Evolutionary conservation across 495 filamentous ascomycete species (phyloP).

Genomic region (Penicillium salamii): DNA sequence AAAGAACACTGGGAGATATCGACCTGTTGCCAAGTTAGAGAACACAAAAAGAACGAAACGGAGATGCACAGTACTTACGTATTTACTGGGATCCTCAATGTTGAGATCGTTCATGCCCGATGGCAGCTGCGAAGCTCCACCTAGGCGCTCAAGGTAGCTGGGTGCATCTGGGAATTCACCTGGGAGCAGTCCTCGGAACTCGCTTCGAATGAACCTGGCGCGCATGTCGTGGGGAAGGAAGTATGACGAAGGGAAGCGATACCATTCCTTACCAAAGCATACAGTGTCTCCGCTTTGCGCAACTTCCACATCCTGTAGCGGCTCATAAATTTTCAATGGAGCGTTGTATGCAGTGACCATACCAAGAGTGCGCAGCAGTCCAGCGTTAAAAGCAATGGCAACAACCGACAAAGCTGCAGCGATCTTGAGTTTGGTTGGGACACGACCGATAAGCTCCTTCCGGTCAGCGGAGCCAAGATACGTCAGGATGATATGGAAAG

Average conservation of each 20-base stretch:
- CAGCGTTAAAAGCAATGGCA: slow-evolving; percentile 56
- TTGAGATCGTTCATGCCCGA: slow-evolving; percentile 92
- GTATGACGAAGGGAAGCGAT: slow-evolving; percentile 93
- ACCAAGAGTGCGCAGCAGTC: slow-evolving; percentile 73
- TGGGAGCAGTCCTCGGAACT: slow-evolving; percentile 85
- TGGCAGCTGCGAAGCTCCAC: slow-evolving; percentile 77
- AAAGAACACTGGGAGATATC: slow-evolving; percentile 74
- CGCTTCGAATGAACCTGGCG: slow-evolving; percentile 84
- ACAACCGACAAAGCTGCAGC: slow-evolving; percentile 54
- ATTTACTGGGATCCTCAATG: slow-evolving; percentile 81
- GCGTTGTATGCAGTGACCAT: slow-evolving; percentile 81
- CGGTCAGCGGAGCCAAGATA: slow-evolving; percentile 68
- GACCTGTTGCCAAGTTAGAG: slow-evolving; percentile 42
- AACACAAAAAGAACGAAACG: too few relatives aligned
- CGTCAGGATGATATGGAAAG: slow-evolving; percentile 72
- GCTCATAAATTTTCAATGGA: slow-evolving; percentile 71
- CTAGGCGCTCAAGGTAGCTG: slow-evolving; percentile 57
- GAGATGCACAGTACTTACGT: slow-evolving; percentile 50
- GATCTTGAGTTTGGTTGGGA: slow-evolving; percentile 70
- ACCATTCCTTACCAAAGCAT: slow-evolving; percentile 97
- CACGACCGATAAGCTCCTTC: slow-evolving; percentile 58
- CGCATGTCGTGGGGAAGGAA: slow-evolving; percentile 76
- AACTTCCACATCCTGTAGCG: slow-evolving; percentile 48
- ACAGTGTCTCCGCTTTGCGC: slow-evolving; percentile 61
- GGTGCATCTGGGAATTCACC: slow-evolving; percentile 80